phyloP scores from a whole-genome alignment of 2,329 filamentous ascomycete genomes.

The Gaeumannomyces tritici region DNA sequence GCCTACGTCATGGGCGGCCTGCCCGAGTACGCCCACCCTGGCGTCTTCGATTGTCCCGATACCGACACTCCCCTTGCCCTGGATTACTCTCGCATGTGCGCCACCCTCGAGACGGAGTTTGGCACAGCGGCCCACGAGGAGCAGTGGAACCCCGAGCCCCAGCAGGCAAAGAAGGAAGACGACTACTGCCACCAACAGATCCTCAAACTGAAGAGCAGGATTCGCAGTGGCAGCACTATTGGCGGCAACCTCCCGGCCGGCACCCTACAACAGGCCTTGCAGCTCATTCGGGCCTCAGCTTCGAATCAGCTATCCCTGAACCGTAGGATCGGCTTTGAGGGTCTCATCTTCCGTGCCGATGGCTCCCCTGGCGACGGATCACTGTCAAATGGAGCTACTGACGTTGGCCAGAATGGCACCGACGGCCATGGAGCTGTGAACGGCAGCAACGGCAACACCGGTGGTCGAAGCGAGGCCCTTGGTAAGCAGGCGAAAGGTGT shows the following conservation, averaged over 20 bases:
- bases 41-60: not conserved
- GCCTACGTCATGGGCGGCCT: not conserved
- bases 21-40: not conserved
- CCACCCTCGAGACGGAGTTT: not conserved
- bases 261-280: not conserved
- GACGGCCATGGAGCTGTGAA: not conserved
- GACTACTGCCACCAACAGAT: not conserved
- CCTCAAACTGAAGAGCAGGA: not conserved
- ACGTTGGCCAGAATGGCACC: not conserved
- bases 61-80: not conserved
- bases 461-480: not conserved
- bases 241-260: not conserved
- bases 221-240: not conserved
- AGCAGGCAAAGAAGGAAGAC: not conserved
- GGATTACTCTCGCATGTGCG: not conserved
- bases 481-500: not conserved
- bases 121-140: not conserved
- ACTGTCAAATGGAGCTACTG: not conserved
- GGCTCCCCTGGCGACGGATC: too few species aligned
- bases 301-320: not conserved
- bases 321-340: not conserved
- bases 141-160: not conserved
- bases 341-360: not conserved
- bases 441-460: not conserved
- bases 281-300: not conserved